These are phyloP conservation scores for Mycena epipterygia DNA, from an alignment of 768 basidiomycete species.

Conservation along the genomic window DNA sequence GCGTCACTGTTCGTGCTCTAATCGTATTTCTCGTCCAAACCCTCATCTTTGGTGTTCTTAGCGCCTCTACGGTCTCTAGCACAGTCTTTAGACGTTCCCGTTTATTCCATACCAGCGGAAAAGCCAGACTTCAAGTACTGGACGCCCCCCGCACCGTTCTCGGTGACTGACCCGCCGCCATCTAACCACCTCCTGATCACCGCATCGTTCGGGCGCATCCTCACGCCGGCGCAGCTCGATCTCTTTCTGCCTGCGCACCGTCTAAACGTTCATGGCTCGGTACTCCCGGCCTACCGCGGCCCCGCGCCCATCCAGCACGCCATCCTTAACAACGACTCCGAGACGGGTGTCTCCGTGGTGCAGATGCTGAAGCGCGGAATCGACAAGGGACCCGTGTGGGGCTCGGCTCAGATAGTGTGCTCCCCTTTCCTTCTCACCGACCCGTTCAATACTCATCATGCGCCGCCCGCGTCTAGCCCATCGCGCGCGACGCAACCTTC, in stretches of 20 bases:
- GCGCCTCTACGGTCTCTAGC: constrained; percentile 81
- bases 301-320: constrained; percentile 92
- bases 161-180: constrained; percentile 43
- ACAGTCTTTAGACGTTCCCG: constrained; percentile 63
- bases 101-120: constrained; percentile 71
- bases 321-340: constrained; percentile 73
- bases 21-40: constrained; percentile 30
- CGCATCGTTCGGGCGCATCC: constrained; percentile 92
- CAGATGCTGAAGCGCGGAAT: constrained; percentile 84
- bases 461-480: constrained; percentile 52
- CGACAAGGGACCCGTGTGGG: constrained; percentile 85
- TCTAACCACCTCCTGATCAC: constrained; percentile 78
- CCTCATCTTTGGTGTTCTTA: constrained; percentile 44
- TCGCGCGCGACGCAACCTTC: constrained; percentile 69
- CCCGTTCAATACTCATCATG: not conserved
- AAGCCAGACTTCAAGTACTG: constrained; percentile 75
- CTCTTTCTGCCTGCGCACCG: constrained; percentile 71
- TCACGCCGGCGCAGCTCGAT: constrained; percentile 71
- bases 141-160: constrained; percentile 62
- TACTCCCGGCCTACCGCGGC: constrained; percentile 90
- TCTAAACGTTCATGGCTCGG: constrained; percentile 92
- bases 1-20: constrained; percentile 69
- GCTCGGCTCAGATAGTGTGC: constrained; percentile 65
- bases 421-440: not conserved
- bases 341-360: constrained; percentile 87